A percentile compares a stretch with the other conserved stretches of the same genome.
Conservation (phyloP, 106 monocot species). For the Agapanthus africanus region DNA sequence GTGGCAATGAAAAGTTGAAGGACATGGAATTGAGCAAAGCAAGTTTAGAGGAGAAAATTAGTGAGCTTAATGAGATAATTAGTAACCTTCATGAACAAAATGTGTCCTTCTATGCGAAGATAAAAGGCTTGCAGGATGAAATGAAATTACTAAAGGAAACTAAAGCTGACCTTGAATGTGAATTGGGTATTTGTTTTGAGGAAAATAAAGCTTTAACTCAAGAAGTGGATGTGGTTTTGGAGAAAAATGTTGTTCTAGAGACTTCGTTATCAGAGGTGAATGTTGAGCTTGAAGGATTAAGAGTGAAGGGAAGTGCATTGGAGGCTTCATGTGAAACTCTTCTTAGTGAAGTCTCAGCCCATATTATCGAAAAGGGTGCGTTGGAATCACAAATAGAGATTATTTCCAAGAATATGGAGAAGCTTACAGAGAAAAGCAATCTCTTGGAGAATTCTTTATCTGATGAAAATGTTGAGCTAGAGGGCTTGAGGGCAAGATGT, state of each 20-base stretch:
- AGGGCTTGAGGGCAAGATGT: slow-evolving; percentile 17
- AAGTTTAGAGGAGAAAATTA: slow-evolving; percentile 34
- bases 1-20: slow-evolving; percentile 23
- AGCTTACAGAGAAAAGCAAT: slow-evolving; percentile 25
- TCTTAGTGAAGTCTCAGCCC: slow-evolving; percentile 19
- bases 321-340: slow-evolving; percentile 23
- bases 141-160: slow-evolving; percentile 26
- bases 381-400: slow-evolving; percentile 20
- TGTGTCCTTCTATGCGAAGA: background rate
- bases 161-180: slow-evolving; percentile 24
- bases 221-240: slow-evolving; percentile 37
- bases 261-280: slow-evolving; percentile 32
- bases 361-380: slow-evolving; percentile 26
- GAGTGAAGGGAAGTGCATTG: slow-evolving; percentile 20
- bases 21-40: slow-evolving; percentile 27
- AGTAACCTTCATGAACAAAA: slow-evolving; percentile 11
- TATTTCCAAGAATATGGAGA: slow-evolving; percentile 19
- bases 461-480: slow-evolving; percentile 20
- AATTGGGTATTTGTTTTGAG: slow-evolving; percentile 22
- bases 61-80: slow-evolving; percentile 1
- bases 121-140: slow-evolving; percentile 28
- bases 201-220: slow-evolving; percentile 33
- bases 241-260: slow-evolving; percentile 26
- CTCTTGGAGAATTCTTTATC: slow-evolving; percentile 29
- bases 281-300: slow-evolving; percentile 29